phyloP scores from a whole-genome alignment of 768 basidiomycete genomes.

The Dacryopinax spathularia region DNA sequence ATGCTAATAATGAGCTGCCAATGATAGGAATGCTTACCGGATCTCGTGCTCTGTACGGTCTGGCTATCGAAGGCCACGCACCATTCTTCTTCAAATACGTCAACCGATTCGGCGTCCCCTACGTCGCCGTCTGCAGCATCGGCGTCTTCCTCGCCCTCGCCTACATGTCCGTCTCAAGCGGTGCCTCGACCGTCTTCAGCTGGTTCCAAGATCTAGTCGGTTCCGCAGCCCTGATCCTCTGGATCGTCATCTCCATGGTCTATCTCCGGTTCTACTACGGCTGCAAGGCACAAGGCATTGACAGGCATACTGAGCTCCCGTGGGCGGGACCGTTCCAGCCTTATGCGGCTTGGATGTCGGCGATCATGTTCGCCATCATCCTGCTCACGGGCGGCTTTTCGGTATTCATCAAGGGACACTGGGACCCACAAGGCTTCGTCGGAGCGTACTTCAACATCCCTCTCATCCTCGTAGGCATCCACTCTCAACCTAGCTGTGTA shows the following conservation, averaged over 20 bases:
- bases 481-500: neutral
- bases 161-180: slow-evolving; percentile 59
- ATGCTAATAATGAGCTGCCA: too few relatives aligned
- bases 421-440: slow-evolving; percentile 13
- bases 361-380: slow-evolving; percentile 9
- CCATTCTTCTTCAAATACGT: slow-evolving; percentile 16
- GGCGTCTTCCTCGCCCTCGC: slow-evolving; percentile 40
- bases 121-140: slow-evolving; percentile 39
- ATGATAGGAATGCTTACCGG: slow-evolving; percentile 2
- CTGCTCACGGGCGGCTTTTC: slow-evolving; percentile 18
- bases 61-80: slow-evolving; percentile 17
- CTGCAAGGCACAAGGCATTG: slow-evolving; percentile 61
- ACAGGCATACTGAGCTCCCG: slow-evolving; percentile 49
- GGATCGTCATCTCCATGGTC: slow-evolving; percentile 63
- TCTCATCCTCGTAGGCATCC: neutral
- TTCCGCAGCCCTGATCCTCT: slow-evolving; percentile 52
- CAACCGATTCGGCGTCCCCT: slow-evolving; percentile 20
- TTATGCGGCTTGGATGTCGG: neutral
- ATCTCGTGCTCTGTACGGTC: slow-evolving; percentile 14
- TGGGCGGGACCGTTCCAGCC: slow-evolving; percentile 48
- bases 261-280: slow-evolving; percentile 76
- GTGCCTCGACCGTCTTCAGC: slow-evolving; percentile 57
- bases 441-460: slow-evolving; percentile 15
- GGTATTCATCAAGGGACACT: slow-evolving; percentile 19
- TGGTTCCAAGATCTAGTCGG: slow-evolving; percentile 18